phyloP scores from a whole-genome alignment of 495 filamentous ascomycete species.

The Eremomyces bilateralis region DNA sequence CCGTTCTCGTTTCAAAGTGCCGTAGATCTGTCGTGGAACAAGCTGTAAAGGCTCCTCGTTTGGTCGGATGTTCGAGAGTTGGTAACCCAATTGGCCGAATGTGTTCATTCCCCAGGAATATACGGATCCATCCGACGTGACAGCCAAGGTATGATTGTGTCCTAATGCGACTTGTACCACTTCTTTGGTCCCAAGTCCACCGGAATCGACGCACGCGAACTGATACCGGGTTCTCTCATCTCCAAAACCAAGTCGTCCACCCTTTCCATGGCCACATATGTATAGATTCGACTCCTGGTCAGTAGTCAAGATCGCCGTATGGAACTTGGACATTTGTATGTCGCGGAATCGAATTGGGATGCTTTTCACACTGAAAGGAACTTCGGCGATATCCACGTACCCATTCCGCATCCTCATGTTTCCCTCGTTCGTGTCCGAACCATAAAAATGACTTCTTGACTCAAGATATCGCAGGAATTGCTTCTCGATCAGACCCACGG shows the following conservation, averaged over 20 bases:
- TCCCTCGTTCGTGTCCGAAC: too few relatives aligned
- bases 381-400: constrained; percentile 16
- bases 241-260: constrained; percentile 75
- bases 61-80: constrained; percentile 28
- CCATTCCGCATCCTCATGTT: too few relatives aligned
- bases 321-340: constrained; percentile 70
- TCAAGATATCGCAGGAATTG: constrained; percentile 28
- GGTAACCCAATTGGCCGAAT: constrained; percentile 71
- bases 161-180: constrained; percentile 57
- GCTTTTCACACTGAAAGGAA: constrained; percentile 48
- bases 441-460: constrained; percentile 12
- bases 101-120: constrained; percentile 88
- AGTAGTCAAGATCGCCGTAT: constrained; percentile 73
- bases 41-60: constrained; percentile 65
- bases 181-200: constrained; percentile 45
- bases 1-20: constrained; percentile 64
- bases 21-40: constrained; percentile 73
- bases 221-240: constrained; percentile 72
- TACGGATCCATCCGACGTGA: constrained; percentile 59
- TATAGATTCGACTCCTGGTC: constrained; percentile 86
- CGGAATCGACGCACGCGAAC: constrained; percentile 58
- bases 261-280: constrained; percentile 76
- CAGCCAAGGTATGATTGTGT: constrained; percentile 73
- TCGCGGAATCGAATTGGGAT: constrained; percentile 52
- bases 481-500: constrained; percentile 48